Percentiles rank a stretch among this genome's conserved stretches.
Conservation (phyloP, 2,329 filamentous ascomycete species). For the Colletotrichum sojae region DNA sequence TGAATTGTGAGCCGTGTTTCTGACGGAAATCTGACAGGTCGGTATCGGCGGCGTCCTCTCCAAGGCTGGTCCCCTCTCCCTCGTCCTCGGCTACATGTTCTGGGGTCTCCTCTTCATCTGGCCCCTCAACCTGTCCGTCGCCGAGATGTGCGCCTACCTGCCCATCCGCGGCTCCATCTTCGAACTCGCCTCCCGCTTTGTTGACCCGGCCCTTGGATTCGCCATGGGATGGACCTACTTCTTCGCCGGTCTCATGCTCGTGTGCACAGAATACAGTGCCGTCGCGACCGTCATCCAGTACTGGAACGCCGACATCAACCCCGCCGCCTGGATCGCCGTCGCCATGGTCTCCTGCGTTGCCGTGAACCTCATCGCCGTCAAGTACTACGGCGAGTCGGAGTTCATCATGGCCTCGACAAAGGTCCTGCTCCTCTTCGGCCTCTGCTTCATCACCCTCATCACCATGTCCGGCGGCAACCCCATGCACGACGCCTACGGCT, state of each 20-base stretch:
- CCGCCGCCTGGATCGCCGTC: conserved; percentile 65
- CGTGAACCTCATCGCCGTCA: conserved; percentile 63
- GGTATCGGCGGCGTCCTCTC: conserved; percentile 60
- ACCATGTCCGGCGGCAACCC: conserved; percentile 79
- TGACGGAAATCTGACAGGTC: conserved; percentile 44
- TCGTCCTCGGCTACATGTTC: conserved; percentile 60
- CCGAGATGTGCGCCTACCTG: conserved; percentile 71
- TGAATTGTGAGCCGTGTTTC: not conserved
- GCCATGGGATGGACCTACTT: conserved; percentile 65
- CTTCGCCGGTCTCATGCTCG: conserved; percentile 61
- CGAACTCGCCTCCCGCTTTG: conserved; percentile 67
- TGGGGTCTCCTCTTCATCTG: conserved; percentile 61
- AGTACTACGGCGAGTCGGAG: conserved; percentile 60
- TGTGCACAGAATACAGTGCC: conserved; percentile 61
- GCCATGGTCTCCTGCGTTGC: conserved; percentile 60
- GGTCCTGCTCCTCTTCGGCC: conserved; percentile 64
- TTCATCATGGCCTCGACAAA: conserved; percentile 71
- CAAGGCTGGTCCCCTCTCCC: conserved; percentile 58
- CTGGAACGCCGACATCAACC: conserved; percentile 58
- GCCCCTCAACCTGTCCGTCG: conserved; percentile 62
- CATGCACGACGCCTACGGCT: conserved; percentile 73
- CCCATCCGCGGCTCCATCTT: conserved; percentile 69
- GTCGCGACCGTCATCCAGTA: conserved; percentile 61
- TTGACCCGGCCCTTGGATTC: conserved; percentile 71
- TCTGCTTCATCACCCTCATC: conserved; percentile 76